Evolutionary conservation across 1,284 basidiomycete species (phyloP), one percentile per base, ranked within the genome.

Genomic region (Heliocybe sulcata): DNA sequence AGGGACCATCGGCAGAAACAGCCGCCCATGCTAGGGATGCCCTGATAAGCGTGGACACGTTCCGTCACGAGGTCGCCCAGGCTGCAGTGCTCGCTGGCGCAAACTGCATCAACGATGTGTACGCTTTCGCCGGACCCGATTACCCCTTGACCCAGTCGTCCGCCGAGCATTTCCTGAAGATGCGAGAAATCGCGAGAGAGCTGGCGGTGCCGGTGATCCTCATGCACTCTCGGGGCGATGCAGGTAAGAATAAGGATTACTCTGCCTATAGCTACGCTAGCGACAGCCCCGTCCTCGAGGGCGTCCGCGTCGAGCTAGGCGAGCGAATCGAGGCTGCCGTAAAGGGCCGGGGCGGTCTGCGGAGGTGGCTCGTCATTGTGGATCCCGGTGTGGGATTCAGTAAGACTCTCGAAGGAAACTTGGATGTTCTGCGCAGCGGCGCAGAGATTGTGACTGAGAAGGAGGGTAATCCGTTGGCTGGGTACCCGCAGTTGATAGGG

Each of bases 321-420:
- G 70, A 69, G 31, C 86, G 85, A 60, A 81, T 97, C 0, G 74
- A 83, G 2, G 64, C 66, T 1, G 87, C 94, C 12, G 76, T 96
- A n/a, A 75, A 76, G 14, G 87, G 87, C 0, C 73, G 69, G 22
- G 85, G 85, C 1, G 93, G 94, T 8, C 73, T 99, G 3, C 78
- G 90, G 54, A 71, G 92, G 29, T 99, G 96, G 96, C 81, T 93
- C 60, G 84, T 98, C 55, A 80, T 98, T 53, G 77, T 92, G 12
- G 97, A 98, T 70, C 94, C 96, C 0, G 96, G 97, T 0, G 75
- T 99, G 52, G 96, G 97, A 4, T 99, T 98, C 67, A 96, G 95
- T 66, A 99, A 99, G 71, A 81, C 84, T 0, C 68, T 86, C 1
- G 76, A 85, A 20, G 92, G 82, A 2, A 96, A 97, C 69, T 61